Evolutionary conservation across 306 rosid genomes (phyloP).

Genomic region (Lagenaria siceraria): DNA sequence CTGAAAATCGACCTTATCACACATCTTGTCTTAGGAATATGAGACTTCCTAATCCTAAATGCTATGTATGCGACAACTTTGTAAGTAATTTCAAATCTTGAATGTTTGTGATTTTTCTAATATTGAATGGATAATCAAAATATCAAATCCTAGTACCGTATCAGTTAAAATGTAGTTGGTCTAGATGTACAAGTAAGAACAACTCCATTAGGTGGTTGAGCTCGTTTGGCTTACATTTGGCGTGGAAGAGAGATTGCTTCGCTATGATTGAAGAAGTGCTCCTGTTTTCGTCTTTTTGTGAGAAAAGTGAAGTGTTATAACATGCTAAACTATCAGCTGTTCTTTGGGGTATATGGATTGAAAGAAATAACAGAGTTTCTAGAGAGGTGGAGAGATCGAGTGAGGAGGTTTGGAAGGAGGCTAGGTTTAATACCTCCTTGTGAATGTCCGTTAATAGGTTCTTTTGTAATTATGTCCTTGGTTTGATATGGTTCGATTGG

Average conservation of each 20-base stretch:
- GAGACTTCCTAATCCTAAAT: constrained; percentile 63
- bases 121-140: not conserved
- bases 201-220: not conserved
- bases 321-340: not conserved
- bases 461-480: not conserved
- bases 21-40: constrained; percentile 67
- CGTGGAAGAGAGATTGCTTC: no score
- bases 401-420: no score
- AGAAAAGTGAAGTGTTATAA: no score
- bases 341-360: not conserved
- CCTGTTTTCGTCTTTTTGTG: not conserved
- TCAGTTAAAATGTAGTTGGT: not conserved
- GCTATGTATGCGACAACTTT: constrained; percentile 76
- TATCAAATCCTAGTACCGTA: not conserved
- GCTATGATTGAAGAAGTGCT: not conserved
- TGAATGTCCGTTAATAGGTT: no score
- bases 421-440: no score
- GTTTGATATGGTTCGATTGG: not conserved
- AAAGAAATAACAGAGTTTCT: not conserved
- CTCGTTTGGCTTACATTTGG: no score
- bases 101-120: not conserved
- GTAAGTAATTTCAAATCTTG: constrained; percentile 32
- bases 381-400: no score
- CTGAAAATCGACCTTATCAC: constrained; percentile 63
- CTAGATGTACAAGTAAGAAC: not conserved